Evolutionary conservation across 768 basidiomycete species (phyloP), one percentile per base, ranked within the genome.

Genomic region (Suillus sp.): DNA sequence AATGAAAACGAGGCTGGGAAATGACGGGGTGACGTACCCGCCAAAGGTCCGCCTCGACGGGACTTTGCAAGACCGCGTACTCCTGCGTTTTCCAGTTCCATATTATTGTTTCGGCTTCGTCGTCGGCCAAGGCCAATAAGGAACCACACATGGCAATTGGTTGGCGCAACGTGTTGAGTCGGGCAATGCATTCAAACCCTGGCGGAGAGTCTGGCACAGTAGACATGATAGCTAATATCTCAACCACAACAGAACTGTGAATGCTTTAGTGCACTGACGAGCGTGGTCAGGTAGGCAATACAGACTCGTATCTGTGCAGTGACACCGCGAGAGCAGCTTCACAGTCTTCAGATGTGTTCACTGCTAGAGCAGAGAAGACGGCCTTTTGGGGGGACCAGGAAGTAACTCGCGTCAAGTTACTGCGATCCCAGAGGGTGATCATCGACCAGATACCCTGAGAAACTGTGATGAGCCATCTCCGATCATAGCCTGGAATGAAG

Each of bases 371-470:
- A 43, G 78, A 80, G 63, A 89, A 84, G 9, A 88, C 69, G 1
- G 79, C 83, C 18, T 83, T 83, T 59, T 81, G 79, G 0, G 80
- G 82, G 32, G 79, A 81, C 88, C 89, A 89, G 57, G 83, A 78
- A 16, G 78, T 80, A 16, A 73, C 70, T 10, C 68, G 65, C 34
- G 60, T 64, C 27, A 84, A 67, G 16, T 68, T 62, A 47, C 67
- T 60, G 32, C 60, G 69, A 61, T 85, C 79, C 85, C 89, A 88
- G 22, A 87, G 67, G 1, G 79, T 77, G 54, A 90, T 67, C 20
- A 78, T 76, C 45, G 85, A 84, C 89, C 89, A 90, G 57, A 90
- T 82, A 7, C 80, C 79, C 64, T 83, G 83, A 4, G 85, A 86
- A 10, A 86, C 78, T 8, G 84, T 84, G 61, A 88, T 58, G 4